A percentile compares a stretch with the other conserved stretches of the same genome.
phyloP scores from a whole-genome alignment of 495 filamentous ascomycete species.

The Gamarada debralockiae region DNA sequence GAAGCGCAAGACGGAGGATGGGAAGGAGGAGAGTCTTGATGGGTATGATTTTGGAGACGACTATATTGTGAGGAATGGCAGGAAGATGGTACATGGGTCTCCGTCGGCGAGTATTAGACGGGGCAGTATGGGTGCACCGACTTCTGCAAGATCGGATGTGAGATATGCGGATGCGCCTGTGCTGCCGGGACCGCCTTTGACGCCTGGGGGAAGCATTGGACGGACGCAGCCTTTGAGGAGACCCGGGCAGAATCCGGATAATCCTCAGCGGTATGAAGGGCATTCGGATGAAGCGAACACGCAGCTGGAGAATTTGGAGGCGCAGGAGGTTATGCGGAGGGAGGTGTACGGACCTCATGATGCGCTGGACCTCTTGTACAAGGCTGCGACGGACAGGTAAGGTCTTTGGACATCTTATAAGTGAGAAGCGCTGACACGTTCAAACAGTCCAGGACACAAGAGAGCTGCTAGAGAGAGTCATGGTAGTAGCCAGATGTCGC shows the following conservation, averaged over 20 bases:
- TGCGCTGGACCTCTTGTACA: slow-evolving; percentile 65
- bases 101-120: slow-evolving; percentile 26
- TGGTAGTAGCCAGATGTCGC: slow-evolving; percentile 19
- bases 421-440: slow-evolving; percentile 10
- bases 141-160: slow-evolving; percentile 23
- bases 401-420: too few species aligned
- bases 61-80: slow-evolving; percentile 50
- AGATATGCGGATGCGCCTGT: slow-evolving; percentile 13
- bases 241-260: slow-evolving; percentile 27
- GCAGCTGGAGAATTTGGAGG: slow-evolving; percentile 51
- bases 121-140: slow-evolving; percentile 32
- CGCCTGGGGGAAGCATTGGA: slow-evolving; percentile 59
- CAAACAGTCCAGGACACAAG: slow-evolving; percentile 25
- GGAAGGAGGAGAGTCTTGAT: slow-evolving; percentile 44
- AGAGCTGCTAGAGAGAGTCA: slow-evolving; percentile 27
- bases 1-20: slow-evolving; percentile 81
- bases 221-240: slow-evolving; percentile 53
- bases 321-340: slow-evolving; percentile 54
- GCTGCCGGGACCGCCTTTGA: slow-evolving; percentile 43
- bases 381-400: slow-evolving; percentile 63
- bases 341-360: slow-evolving; percentile 58
- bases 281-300: slow-evolving; percentile 20
- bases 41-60: slow-evolving; percentile 50
- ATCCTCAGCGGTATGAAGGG: slow-evolving; percentile 7
- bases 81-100: slow-evolving; percentile 40